These are phyloP conservation scores for Apiospora marii DNA, from an alignment of 2,329 filamentous ascomycete genomes.

Conservation along the genomic window DNA sequence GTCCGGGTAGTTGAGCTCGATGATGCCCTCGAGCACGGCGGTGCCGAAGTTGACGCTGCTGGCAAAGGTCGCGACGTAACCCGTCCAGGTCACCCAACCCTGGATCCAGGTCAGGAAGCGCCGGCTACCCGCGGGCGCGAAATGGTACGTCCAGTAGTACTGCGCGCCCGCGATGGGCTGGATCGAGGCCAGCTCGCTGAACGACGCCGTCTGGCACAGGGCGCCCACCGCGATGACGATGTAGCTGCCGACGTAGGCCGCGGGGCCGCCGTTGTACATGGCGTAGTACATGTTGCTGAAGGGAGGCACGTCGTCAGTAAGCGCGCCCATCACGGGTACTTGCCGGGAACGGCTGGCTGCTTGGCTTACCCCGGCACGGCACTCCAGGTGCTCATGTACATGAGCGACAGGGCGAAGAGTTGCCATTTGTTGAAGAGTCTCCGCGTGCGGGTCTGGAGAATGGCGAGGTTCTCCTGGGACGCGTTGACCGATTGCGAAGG, in stretches of 20 bases:
- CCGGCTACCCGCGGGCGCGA: conserved; percentile 23
- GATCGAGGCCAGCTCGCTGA: conserved; percentile 28
- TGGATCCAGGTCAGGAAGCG: conserved; percentile 29
- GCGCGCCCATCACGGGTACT: neutral
- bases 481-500: neutral
- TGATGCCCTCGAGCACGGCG: conserved; percentile 27
- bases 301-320: neutral
- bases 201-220: conserved; percentile 24
- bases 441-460: conserved; percentile 26
- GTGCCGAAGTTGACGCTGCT: conserved; percentile 27
- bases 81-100: conserved; percentile 28
- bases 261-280: conserved; percentile 27
- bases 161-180: conserved; percentile 29
- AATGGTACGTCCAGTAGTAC: conserved; percentile 29
- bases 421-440: conserved; percentile 27
- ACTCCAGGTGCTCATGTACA: conserved; percentile 28
- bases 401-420: conserved; percentile 28
- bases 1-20: conserved; percentile 27
- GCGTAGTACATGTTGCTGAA: conserved; percentile 29
- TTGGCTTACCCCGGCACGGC: conserved; percentile 24
- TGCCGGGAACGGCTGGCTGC: too few species aligned
- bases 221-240: conserved; percentile 26
- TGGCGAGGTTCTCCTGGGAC: conserved; percentile 1
- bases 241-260: conserved; percentile 27
- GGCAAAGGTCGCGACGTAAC: conserved; percentile 27